Base-by-base conservation (phyloP, 1,139 yeast species). In the Saccharomyces hybrid region DNA sequence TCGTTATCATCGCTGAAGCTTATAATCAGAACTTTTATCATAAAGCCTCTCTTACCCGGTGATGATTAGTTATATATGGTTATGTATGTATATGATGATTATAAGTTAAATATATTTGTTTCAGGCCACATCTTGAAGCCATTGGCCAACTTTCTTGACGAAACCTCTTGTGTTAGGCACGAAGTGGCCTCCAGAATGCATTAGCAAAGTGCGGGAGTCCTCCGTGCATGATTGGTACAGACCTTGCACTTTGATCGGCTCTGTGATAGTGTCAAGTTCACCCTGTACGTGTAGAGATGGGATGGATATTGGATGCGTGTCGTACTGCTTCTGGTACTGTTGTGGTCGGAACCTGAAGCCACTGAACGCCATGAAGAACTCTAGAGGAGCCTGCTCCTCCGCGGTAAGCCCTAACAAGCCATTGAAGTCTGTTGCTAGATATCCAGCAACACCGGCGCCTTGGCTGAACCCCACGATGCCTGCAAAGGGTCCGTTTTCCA, bases 381-480 rank as follows among this genome's bases (percentile, higher is more conserved):
- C 80, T 60, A 88, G 73, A 1, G 79, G 74, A 8, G 77, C 76
- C 54, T 77, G 80, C 42, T 67, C 58, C 5, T 58, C 63, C n/a
- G 52, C 50, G 1, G 66, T 58, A 46, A 69, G 53, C n/a, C 56
- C 53, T 14, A 73, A 55, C 7, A 78, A 57, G 14, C 72, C 64
- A 53, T 71, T 66, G 46, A 81, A 68, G 44, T 73, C 70, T 21
- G 80, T 78, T 51, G 80, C 69, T 3, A 82, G 60, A 14, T 79
- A 72, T 2, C 84, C 87, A 0, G 91, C 81, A 64, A 91, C 72
- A 1, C 95, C 96, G 0, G 96, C 95, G 54, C 99, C 99, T 71
- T 93, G 98, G 42, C 95, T 85, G 65, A 93, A 93, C 2, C 97
- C 98, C 53, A 91, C 71, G 9, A 93, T 74, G 0, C 97, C 99